Conservation (phyloP, 495 filamentous ascomycete species). For the Annulohypoxylon stygium region DNA sequence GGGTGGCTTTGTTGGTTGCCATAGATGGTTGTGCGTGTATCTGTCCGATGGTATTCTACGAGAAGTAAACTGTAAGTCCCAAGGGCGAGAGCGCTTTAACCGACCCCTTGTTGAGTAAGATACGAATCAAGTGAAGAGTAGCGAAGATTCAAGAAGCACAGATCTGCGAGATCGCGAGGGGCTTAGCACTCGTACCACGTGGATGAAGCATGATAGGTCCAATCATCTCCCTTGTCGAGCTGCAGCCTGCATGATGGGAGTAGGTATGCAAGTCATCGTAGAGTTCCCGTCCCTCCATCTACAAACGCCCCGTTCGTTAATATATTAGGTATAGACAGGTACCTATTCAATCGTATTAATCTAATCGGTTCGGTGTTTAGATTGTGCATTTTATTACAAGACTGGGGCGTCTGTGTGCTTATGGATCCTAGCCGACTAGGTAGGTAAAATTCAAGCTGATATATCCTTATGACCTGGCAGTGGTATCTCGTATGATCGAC, state of each 20-base stretch:
- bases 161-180: constrained; percentile 35
- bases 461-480: background rate
- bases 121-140: constrained; percentile 19
- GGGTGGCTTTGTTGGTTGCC: constrained; percentile 31
- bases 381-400: too few species aligned
- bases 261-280: background rate
- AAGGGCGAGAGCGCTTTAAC: background rate
- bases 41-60: background rate
- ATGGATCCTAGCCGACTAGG: too few species aligned
- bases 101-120: background rate
- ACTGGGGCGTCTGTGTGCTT: too few species aligned
- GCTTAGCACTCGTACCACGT: constrained; percentile 30
- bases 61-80: background rate
- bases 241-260: constrained; percentile 19
- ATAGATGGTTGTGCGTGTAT: background rate
- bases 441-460: background rate
- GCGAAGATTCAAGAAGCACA: constrained; percentile 10
- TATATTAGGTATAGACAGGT: background rate
- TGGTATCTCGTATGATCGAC: background rate
- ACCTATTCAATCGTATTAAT: background rate
- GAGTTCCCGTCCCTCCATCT: background rate
- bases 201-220: constrained; percentile 20
- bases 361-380: too few species aligned
- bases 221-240: constrained; percentile 33
- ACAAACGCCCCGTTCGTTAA: background rate